A percentile compares a stretch with the other conserved stretches of the same genome.
Conservation (phyloP, 176 grass and related monocot species). For the Puccinellia tenuiflora region DNA sequence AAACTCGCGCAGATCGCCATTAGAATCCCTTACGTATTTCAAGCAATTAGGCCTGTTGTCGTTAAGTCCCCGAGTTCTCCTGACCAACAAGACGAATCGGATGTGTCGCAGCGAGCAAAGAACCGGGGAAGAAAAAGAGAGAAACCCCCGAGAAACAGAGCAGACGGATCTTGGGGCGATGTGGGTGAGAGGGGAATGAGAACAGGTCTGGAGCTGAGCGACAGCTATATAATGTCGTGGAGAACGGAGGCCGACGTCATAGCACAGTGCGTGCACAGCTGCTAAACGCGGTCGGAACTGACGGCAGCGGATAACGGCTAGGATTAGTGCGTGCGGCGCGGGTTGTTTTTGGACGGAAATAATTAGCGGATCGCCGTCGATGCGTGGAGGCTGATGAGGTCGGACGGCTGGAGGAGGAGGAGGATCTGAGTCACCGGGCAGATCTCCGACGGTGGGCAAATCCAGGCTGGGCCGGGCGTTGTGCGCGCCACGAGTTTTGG, state of each 20-base stretch:
- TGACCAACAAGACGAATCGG: neutral
- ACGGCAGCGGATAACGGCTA: neutral
- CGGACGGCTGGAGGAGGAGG: neutral
- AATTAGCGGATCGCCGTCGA: neutral
- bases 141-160: neutral
- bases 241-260: neutral
- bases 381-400: neutral
- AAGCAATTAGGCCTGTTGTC: no score
- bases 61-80: neutral
- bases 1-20: constrained; percentile 22
- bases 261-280: neutral
- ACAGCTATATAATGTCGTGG: constrained; percentile 21
- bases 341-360: neutral
- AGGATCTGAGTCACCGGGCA: constrained; percentile 31
- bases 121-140: neutral
- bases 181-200: neutral
- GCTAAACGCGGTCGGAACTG: neutral
- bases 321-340: neutral
- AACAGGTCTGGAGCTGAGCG: neutral
- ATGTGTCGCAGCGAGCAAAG: neutral
- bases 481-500: neutral
- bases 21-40: neutral
- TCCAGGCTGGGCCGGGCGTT: neutral
- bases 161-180: neutral
- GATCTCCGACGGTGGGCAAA: neutral